Base-by-base conservation (phyloP, 1,139 yeast species). In the Debaryomyces subglobosus region DNA sequence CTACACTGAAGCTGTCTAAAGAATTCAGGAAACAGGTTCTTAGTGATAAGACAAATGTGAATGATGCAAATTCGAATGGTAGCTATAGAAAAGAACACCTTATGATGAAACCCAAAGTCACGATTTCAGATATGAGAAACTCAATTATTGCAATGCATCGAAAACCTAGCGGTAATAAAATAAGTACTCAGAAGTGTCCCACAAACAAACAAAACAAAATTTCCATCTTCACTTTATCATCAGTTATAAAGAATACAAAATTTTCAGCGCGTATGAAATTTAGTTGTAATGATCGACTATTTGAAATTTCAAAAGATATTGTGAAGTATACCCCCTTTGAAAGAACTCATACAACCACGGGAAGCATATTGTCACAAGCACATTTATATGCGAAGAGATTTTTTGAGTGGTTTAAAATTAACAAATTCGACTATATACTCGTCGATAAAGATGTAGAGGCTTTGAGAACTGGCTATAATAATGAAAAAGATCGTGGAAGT, bases 371-470 rank as follows among this genome's bases (percentile, higher is more conserved):
- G 12, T 20, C 16, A 10, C 44, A 48, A 33, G 16, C 45, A 2
- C 23, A 21, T n/a, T 20, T 15, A 24, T 36, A 24, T 27, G 18
- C 47, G 3, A 45, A 39, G 15, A 41, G 35, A 5, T 60, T 59
- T 42, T 34, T 63, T 1, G 53, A 55, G 3, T 62, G 68, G 67
- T 63, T 64, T 51, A 61, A 54, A 24, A 39, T 50, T 3, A 56
- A 59, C 38, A 56, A 62, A 24, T 66, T 56, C 45, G 54, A 60
- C 23, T 65, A 63, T 37, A 39, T 57, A 1, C 32, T 58, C 9
- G 50, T 44, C 16, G 53, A 55, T 30, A 48, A 48, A 8, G 39
- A 49, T 23, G 5, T 48, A 6, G 36, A 30, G n/a, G n/a, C 3
- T 4, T 24, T 40, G 13, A 33, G 36, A 30, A 30, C 34, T 3